Percentiles rank a stretch among this genome's conserved stretches.
phyloP scores from a whole-genome alignment of 192 early-diverging fungal species.

The Coemansia sp. region DNA sequence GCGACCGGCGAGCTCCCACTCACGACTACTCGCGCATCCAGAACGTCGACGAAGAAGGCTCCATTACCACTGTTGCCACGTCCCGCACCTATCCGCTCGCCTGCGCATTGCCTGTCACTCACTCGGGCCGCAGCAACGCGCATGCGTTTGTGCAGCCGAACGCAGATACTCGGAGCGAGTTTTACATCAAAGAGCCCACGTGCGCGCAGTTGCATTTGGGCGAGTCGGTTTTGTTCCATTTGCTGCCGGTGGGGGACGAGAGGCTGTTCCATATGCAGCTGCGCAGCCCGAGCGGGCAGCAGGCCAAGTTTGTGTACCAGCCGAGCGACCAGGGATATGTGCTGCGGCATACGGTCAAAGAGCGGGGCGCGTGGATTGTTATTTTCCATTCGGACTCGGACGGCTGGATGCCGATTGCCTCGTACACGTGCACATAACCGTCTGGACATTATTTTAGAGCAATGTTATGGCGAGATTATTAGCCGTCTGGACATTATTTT shows the following conservation, averaged over 20 bases:
- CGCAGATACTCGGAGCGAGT: conserved; percentile 47
- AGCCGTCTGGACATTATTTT: too few relatives aligned
- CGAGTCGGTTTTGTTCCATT: conserved; percentile 48
- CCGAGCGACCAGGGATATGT: conserved; percentile 56
- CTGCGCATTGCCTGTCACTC: conserved; percentile 40
- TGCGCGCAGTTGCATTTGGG: conserved; percentile 44
- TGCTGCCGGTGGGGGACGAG: conserved; percentile 53
- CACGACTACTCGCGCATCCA: conserved; percentile 51
- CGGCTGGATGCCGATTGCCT: conserved; percentile 54
- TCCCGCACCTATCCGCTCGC: conserved; percentile 50
- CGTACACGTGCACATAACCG: conserved; percentile 34
- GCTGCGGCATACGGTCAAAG: conserved; percentile 53
- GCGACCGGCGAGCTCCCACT: conserved; percentile 32
- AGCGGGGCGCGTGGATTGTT: conserved; percentile 56
- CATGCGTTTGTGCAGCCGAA: conserved; percentile 50
- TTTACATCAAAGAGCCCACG: conserved; percentile 55
- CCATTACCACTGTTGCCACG: conserved; percentile 38
- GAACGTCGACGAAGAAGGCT: conserved; percentile 50
- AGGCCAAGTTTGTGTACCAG: conserved; percentile 57
- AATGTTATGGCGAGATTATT: too few relatives aligned
- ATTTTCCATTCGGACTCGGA: conserved; percentile 54
- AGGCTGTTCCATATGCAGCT: conserved; percentile 55
- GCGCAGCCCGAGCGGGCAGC: conserved; percentile 51
- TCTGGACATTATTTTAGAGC: too few relatives aligned
- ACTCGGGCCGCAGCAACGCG: conserved; percentile 42